These are phyloP conservation scores for Nemophila menziesii DNA, from an alignment of 257 asterid genomes.

Conservation along the genomic window DNA sequence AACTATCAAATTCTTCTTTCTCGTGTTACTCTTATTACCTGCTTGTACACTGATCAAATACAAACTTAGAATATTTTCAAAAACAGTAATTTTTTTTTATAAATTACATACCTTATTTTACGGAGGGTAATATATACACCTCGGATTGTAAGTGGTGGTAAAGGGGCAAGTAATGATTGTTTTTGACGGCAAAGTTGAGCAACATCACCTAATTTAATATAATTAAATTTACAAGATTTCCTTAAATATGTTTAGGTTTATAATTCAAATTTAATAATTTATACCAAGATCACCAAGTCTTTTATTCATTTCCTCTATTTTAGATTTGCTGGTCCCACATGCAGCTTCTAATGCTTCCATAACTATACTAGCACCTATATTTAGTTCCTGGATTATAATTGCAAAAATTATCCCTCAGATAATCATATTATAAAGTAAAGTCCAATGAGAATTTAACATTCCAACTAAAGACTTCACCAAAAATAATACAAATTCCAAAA, in stretches of 20 bases:
- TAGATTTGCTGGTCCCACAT: slow-evolving; percentile 65
- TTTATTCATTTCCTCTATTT: slow-evolving; percentile 53
- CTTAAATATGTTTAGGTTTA: neutral
- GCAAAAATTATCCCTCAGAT: slow-evolving; percentile 7
- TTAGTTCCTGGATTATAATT: slow-evolving; percentile 53
- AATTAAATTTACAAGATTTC: slow-evolving; percentile 5
- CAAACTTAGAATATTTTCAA: slow-evolving; percentile 16
- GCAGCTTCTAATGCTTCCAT: slow-evolving; percentile 73
- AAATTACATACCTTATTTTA: slow-evolving; percentile 55
- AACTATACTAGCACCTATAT: slow-evolving; percentile 69
- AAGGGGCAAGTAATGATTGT: slow-evolving; percentile 74
- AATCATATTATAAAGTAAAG: slow-evolving; percentile 1
- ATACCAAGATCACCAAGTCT: slow-evolving; percentile 86
- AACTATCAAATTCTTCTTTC: slow-evolving; percentile 69
- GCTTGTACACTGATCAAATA: slow-evolving; percentile 70
- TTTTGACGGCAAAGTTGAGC: slow-evolving; percentile 88
- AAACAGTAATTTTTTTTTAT: neutral
- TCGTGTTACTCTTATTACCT: slow-evolving; percentile 70
- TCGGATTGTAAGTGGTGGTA: slow-evolving; percentile 61
- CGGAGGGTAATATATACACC: slow-evolving; percentile 57
- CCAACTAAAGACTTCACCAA: too few relatives aligned
- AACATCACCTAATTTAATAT: slow-evolving; percentile 72
- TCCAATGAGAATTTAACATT: too few relatives aligned
- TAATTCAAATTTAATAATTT: slow-evolving; percentile 1
- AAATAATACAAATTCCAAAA: too few relatives aligned